These are phyloP conservation scores for Sonneratia caseolaris DNA, from an alignment of 345 rosid species.

Conservation along the genomic window DNA sequence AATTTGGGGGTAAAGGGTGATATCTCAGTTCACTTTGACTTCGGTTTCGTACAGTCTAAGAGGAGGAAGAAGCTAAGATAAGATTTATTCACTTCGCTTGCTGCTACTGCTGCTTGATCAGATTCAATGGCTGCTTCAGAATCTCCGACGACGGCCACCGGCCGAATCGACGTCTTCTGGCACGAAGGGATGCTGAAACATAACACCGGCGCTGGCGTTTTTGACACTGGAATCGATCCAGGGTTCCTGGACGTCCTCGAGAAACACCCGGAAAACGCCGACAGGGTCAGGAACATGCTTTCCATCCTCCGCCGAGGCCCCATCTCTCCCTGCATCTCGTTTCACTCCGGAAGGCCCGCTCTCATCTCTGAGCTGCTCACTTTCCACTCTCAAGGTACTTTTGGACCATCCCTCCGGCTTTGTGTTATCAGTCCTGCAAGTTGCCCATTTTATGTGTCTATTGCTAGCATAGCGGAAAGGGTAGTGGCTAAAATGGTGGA, in stretches of 20 bases:
- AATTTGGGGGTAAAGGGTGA: too few relatives aligned
- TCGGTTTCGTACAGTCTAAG: too few relatives aligned
- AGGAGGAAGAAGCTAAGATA: too few relatives aligned
- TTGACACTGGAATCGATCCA: constrained; percentile 54
- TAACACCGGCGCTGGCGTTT: constrained; percentile 55
- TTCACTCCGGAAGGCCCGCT: constrained; percentile 57
- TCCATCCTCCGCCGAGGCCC: constrained; percentile 77
- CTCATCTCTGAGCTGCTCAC: constrained; percentile 44
- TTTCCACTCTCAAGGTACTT: constrained; percentile 58
- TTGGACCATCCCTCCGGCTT: not conserved
- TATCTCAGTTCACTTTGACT: too few relatives aligned
- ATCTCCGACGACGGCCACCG: constrained; percentile 4
- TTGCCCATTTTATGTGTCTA: not conserved
- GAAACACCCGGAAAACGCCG: constrained; percentile 73
- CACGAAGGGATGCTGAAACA: constrained; percentile 77
- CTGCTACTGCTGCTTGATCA: not conserved
- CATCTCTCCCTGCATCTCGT: constrained; percentile 54
- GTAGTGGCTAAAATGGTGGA: not conserved
- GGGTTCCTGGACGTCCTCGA: constrained; percentile 74
- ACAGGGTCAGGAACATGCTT: constrained; percentile 70
- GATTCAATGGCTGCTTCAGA: constrained; percentile 9
- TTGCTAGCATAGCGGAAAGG: not conserved
- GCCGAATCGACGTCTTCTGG: constrained; percentile 61
- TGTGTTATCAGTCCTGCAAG: not conserved
- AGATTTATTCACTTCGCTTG: too few relatives aligned